Percentiles rank a stretch among this genome's conserved stretches.
These are phyloP conservation scores for Amauroascus verrucosus DNA, from an alignment of 2,329 filamentous ascomycete species.

Conservation along the genomic window DNA sequence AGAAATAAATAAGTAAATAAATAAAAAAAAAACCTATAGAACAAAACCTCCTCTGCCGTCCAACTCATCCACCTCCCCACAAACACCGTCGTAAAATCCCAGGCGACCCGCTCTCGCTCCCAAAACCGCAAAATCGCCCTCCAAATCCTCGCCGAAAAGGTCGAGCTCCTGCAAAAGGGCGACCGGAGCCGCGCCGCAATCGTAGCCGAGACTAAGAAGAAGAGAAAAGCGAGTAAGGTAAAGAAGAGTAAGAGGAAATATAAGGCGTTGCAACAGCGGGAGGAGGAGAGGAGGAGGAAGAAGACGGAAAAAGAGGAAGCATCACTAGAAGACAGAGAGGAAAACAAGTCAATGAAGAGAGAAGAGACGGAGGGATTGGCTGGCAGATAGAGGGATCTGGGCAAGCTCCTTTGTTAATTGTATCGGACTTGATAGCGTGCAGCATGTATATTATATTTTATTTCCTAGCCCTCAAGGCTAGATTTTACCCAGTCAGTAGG, in stretches of 20 bases:
- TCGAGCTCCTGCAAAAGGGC: slow-evolving; percentile 68
- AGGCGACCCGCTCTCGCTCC: slow-evolving; percentile 74
- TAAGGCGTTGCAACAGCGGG: slow-evolving; percentile 27
- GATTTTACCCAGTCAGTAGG: too few relatives aligned
- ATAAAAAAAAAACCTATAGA: too few relatives aligned
- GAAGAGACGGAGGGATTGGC: neutral
- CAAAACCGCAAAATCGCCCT: slow-evolving; percentile 84
- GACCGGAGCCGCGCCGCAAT: slow-evolving; percentile 65
- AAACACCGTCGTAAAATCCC: slow-evolving; percentile 85
- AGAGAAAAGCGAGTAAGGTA: slow-evolving; percentile 35
- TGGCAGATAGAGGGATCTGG: neutral
- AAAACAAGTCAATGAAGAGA: slow-evolving; percentile 8
- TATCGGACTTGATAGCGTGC: neutral
- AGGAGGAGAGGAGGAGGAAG: slow-evolving; percentile 8
- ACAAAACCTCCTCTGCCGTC: slow-evolving; percentile 93
- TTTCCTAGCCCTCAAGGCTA: too few relatives aligned
- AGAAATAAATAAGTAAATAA: too few relatives aligned
- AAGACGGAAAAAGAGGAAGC: slow-evolving; percentile 15
- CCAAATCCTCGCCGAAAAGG: slow-evolving; percentile 60
- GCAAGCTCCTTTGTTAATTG: neutral
- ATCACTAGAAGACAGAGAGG: slow-evolving; percentile 14
- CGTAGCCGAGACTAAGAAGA: slow-evolving; percentile 73
- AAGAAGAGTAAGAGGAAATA: slow-evolving; percentile 40
- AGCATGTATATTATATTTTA: neutral
- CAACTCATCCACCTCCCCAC: slow-evolving; percentile 85